Evolutionary conservation across 2,329 filamentous ascomycete species (phyloP), one percentile per base, ranked within the genome.

Genomic region (Fonsecaea erecta): DNA sequence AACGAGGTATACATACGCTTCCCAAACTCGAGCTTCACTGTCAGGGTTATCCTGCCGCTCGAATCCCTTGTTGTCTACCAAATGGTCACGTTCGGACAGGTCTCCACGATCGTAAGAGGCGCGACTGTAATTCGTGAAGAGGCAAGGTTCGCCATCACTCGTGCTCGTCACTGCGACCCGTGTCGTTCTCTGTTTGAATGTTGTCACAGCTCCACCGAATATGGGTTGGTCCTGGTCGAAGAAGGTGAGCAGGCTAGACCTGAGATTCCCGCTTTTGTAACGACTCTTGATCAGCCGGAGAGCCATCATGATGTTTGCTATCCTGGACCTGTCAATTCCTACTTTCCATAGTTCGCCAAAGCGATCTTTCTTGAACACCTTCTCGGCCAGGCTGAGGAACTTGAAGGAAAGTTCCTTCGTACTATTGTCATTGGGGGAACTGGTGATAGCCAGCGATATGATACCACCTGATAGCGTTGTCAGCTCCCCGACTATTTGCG

Each of bases 121-220:
- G 16, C 53, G 53, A 43, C 34, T 56, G 34, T 56, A 56, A 16
- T 56, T 56, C 21, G 53, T 56, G 53, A 56, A 56, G 7, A 56
- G 24, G 37, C 34, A 56, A 37, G 53, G 53, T 5, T 34, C 34
- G 16, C 53, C 53, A 24, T 56, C 53, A 24, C 53, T 56, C 7
- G 53, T 56, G 21, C 53, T 56, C 14, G 53, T 56, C 2, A 56
- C 53, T 3, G 53, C 53, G 18, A 56, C 53, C 37, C 53, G 32
- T 37, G 53, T 24, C 3, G 34, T 56, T 43, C 53, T 56, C 14
- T 56, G 53, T 12, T 56, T 34, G 18, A 6, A n/a, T 9, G 53
- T 37, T 14, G 34, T 26, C 2, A 56, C 53, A 9, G 53, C 18
- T 6, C 34, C 53, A 11, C 53, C 53, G 21, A 56, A 56, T 11